A percentile compares a stretch with the other conserved stretches of the same genome.
phyloP scores from a whole-genome alignment of 192 early-diverging fungal genomes.

The Coemansia sp. region DNA sequence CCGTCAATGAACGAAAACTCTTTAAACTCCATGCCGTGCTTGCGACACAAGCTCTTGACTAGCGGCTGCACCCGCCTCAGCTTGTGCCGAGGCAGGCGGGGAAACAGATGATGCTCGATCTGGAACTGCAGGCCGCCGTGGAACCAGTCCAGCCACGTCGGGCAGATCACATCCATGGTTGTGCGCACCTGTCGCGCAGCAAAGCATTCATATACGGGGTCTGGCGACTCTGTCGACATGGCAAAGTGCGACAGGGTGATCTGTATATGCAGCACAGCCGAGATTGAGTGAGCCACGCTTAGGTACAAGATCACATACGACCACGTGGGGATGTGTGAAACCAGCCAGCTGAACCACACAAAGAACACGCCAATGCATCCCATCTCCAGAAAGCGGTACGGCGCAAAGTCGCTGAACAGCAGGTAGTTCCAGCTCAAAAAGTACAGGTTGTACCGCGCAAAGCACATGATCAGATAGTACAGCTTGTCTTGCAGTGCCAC shows the following conservation, averaged over 20 bases:
- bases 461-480: conserved; percentile 82
- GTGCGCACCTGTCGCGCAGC: conserved; percentile 86
- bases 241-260: conserved; percentile 97
- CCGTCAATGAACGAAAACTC: conserved; percentile 80
- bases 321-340: conserved; percentile 73
- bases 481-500: conserved; percentile 80
- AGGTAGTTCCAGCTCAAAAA: conserved; percentile 70
- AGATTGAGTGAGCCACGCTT: conserved; percentile 76
- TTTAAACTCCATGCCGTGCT: conserved; percentile 77
- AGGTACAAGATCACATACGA: conserved; percentile 63
- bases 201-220: conserved; percentile 72
- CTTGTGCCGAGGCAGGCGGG: conserved; percentile 90
- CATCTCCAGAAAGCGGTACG: conserved; percentile 77
- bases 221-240: conserved; percentile 80
- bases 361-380: conserved; percentile 73
- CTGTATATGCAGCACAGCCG: conserved; percentile 89
- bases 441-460: conserved; percentile 95
- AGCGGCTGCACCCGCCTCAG: conserved; percentile 68
- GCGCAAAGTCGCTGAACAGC: conserved; percentile 61
- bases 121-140: conserved; percentile 98
- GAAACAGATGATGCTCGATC: conserved; percentile 95
- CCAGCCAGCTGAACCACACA: conserved; percentile 72
- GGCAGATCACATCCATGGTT: conserved; percentile 96
- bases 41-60: conserved; percentile 72
- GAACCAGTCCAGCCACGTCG: conserved; percentile 93